Percentiles rank a stretch among this genome's conserved stretches.
Conservation (phyloP, 1,284 basidiomycete genomes). For the Fistulinella cinereoalba region DNA sequence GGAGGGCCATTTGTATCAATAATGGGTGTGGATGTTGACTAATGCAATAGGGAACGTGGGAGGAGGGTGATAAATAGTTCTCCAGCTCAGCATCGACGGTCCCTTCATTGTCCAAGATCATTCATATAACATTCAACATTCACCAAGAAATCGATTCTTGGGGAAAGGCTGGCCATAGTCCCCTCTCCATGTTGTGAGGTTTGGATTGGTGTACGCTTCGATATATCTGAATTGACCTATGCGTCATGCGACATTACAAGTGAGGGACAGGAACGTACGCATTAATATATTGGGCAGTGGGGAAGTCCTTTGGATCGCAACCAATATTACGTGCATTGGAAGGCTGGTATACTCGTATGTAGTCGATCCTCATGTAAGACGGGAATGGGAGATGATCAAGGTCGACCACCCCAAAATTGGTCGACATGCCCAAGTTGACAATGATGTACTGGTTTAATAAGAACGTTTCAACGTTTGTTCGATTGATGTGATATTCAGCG, state of each 20-base stretch:
- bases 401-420: conserved; percentile 56
- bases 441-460: conserved; percentile 44
- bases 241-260: neutral
- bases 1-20: too few relatives aligned
- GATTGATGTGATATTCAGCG: neutral
- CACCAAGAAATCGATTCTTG: conserved; percentile 30
- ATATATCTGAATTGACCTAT: conserved; percentile 25
- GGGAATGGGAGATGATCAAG: conserved; percentile 58
- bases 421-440: conserved; percentile 54
- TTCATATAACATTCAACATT: conserved; percentile 21
- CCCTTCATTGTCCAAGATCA: too few relatives aligned
- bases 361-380: conserved; percentile 63
- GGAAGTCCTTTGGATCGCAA: conserved; percentile 66
- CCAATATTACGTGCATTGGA: conserved; percentile 58
- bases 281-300: conserved; percentile 62
- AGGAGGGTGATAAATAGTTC: neutral
- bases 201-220: conserved; percentile 43
- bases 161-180: conserved; percentile 35
- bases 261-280: conserved; percentile 34
- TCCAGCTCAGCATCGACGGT: neutral
- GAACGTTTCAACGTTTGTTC: conserved; percentile 1
- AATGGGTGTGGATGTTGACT: neutral
- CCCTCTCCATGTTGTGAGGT: conserved; percentile 40
- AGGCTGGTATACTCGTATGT: conserved; percentile 68
- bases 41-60: neutral